A percentile compares a stretch with the other conserved stretches of the same genome.
These are phyloP conservation scores for Colletotrichum higginsianum DNA, from an alignment of 2,329 filamentous ascomycete species.

Conservation along the genomic window DNA sequence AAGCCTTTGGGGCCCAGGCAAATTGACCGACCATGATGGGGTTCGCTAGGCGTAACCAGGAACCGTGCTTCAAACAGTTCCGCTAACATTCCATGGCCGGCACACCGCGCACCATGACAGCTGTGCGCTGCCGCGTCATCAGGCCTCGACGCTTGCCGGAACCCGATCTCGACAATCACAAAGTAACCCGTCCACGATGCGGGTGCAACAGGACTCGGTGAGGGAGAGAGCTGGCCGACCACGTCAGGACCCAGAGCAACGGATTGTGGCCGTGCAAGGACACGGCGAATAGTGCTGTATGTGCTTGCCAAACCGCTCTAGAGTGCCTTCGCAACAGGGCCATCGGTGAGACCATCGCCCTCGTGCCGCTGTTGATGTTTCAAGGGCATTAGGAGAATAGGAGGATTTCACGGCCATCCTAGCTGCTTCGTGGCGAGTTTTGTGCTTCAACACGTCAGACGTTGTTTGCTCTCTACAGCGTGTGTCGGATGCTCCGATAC, in stretches of 20 bases:
- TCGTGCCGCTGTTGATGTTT: conserved; percentile 30
- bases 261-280: not conserved
- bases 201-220: conserved; percentile 39
- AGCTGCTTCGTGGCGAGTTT: conserved; percentile 1
- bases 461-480: conserved; percentile 20
- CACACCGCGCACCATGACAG: not conserved
- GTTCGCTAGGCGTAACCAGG: not conserved
- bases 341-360: conserved; percentile 1
- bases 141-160: not conserved
- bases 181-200: conserved; percentile 15
- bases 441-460: conserved; percentile 38
- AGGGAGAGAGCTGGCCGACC: conserved; percentile 9
- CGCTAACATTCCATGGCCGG: no score
- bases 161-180: not conserved
- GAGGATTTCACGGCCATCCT: conserved; percentile 20
- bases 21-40: not conserved
- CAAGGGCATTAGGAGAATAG: conserved; percentile 42
- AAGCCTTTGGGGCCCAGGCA: not conserved
- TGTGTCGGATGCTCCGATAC: conserved; percentile 27
- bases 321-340: not conserved
- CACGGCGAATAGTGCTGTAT: not conserved
- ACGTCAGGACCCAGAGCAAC: conserved; percentile 26
- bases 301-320: not conserved
- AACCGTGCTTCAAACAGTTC: no score
- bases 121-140: conserved; percentile 6